These are phyloP conservation scores for Batkoa obscura DNA, from an alignment of 371 early-diverging fungal genomes.

Conservation along the genomic window DNA sequence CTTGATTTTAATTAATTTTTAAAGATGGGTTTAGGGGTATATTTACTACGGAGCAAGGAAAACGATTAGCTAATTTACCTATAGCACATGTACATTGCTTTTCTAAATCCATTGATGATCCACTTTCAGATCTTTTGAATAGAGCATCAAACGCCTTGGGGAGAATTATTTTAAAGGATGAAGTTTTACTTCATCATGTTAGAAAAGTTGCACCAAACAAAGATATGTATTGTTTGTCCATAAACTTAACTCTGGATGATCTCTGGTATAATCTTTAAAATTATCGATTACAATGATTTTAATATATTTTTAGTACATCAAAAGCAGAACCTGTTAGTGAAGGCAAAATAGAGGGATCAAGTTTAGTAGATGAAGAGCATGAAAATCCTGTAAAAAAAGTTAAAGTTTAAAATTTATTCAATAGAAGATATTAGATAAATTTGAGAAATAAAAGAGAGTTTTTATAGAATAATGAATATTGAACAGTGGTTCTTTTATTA, in stretches of 20 bases:
- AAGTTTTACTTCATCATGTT: conserved; percentile 44
- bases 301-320: too few relatives aligned
- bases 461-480: too few relatives aligned
- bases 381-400: too few relatives aligned
- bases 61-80: conserved; percentile 28
- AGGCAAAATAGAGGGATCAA: too few relatives aligned
- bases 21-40: conserved; percentile 51
- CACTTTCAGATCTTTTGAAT: conserved; percentile 42
- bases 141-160: conserved; percentile 13
- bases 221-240: conserved; percentile 91
- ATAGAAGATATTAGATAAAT: too few relatives aligned
- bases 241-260: conserved; percentile 36
- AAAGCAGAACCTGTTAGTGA: too few relatives aligned
- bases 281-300: too few relatives aligned
- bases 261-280: background rate
- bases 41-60: conserved; percentile 26
- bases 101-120: conserved; percentile 47
- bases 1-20: background rate
- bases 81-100: conserved; percentile 90
- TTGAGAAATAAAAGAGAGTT: too few relatives aligned
- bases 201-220: conserved; percentile 94
- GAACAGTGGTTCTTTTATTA: too few relatives aligned
- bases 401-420: too few relatives aligned
- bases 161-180: conserved; percentile 10
- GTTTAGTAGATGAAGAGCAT: too few relatives aligned